Conservation (phyloP, 2,329 filamentous ascomycete genomes). For the Periconia sp. region DNA sequence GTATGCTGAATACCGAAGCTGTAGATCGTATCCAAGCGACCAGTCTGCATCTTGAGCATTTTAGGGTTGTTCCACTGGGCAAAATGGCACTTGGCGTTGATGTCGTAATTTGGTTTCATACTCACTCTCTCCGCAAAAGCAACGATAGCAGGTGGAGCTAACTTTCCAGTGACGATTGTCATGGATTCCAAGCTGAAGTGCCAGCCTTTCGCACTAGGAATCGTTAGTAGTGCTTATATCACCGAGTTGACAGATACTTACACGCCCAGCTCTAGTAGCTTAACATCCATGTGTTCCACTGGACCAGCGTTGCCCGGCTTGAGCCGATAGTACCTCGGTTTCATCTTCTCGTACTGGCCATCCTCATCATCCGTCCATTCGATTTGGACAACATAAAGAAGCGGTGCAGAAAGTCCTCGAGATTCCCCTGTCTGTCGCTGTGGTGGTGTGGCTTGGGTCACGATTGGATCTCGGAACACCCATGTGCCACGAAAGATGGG, state of each 20-base stretch:
- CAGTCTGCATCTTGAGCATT: conserved; percentile 19
- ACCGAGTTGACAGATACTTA: conserved; percentile 13
- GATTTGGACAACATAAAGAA: conserved; percentile 31
- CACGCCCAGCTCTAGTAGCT: conserved; percentile 40
- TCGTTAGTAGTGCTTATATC: conserved; percentile 11
- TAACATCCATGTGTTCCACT: conserved; percentile 36
- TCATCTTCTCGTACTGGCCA: conserved; percentile 35
- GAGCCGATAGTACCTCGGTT: conserved; percentile 27
- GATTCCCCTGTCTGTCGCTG: too few species aligned
- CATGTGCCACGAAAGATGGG: conserved; percentile 36
- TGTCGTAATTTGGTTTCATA: conserved; percentile 22
- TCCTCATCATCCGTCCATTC: conserved; percentile 41
- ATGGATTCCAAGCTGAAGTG: conserved; percentile 37
- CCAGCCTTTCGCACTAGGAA: conserved; percentile 31
- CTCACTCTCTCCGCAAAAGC: conserved; percentile 28
- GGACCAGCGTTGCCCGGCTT: conserved; percentile 18
- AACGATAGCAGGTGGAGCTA: conserved; percentile 27
- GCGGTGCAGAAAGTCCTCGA: too few species aligned
- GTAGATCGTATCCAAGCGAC: conserved; percentile 35
- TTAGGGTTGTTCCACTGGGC: conserved; percentile 29
- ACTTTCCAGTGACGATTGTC: conserved; percentile 17
- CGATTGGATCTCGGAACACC: conserved; percentile 35
- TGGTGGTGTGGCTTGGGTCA: too few species aligned
- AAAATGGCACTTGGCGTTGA: conserved; percentile 22
- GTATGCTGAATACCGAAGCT: conserved; percentile 36